phyloP scores from a whole-genome alignment of 2,329 filamentous ascomycete species.

The Orbilia blumenaviensis region DNA sequence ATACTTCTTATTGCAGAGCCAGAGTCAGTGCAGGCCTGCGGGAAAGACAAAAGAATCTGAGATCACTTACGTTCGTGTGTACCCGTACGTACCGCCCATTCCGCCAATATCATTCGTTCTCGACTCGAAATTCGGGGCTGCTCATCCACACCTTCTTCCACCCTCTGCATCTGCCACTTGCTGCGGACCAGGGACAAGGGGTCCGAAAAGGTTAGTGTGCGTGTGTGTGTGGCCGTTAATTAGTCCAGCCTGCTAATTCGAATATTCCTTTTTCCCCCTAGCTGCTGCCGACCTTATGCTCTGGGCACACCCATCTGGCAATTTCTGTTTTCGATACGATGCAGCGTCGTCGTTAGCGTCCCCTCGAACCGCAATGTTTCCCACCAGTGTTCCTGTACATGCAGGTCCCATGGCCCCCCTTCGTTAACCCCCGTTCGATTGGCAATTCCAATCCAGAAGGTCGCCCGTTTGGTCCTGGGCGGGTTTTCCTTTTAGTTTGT shows the following conservation, averaged over 20 bases:
- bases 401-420: constrained; percentile 41
- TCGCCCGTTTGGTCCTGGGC: constrained; percentile 39
- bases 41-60: neutral
- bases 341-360: neutral
- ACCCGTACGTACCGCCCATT: constrained; percentile 51
- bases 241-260: constrained; percentile 39
- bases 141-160: constrained; percentile 6
- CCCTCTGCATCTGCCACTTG: neutral
- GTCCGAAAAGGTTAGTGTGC: too few species aligned
- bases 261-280: constrained; percentile 49
- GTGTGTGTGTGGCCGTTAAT: too few species aligned
- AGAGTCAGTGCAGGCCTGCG: neutral
- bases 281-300: neutral
- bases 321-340: constrained; percentile 8
- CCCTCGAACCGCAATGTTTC: constrained; percentile 23
- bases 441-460: constrained; percentile 54
- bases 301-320: constrained; percentile 22
- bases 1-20: too few species aligned
- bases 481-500: constrained; percentile 49
- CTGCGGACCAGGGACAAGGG: neutral
- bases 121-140: constrained; percentile 38
- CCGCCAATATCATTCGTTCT: constrained; percentile 48
- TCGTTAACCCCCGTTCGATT: constrained; percentile 48
- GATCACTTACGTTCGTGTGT: neutral
- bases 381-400: constrained; percentile 33